These are phyloP conservation scores for Cladosporium sp. DNA, from an alignment of 2,329 filamentous ascomycete genomes.

Conservation along the genomic window DNA sequence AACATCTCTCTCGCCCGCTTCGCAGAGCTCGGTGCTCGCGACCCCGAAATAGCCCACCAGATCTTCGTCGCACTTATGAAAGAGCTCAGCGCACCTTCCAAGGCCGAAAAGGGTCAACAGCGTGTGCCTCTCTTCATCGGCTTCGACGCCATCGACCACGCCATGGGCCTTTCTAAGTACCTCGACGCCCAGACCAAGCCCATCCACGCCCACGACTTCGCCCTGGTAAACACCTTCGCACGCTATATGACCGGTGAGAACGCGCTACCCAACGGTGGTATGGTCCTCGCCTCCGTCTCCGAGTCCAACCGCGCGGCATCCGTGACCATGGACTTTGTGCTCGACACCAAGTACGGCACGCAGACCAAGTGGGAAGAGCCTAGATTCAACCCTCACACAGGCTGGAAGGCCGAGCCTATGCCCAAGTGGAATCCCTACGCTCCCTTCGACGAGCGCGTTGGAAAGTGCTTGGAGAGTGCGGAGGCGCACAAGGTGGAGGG, in stretches of 20 bases:
- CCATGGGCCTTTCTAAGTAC: constrained; percentile 79
- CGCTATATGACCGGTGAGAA: constrained; percentile 65
- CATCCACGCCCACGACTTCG: constrained; percentile 84
- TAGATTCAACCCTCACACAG: constrained; percentile 39
- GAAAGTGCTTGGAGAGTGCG: constrained; percentile 47
- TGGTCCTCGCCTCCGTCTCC: constrained; percentile 72
- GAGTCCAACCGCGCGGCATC: constrained; percentile 67
- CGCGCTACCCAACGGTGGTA: constrained; percentile 69
- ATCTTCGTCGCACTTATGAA: constrained; percentile 79
- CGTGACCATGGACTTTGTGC: constrained; percentile 59
- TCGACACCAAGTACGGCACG: constrained; percentile 54
- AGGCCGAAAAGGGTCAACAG: constrained; percentile 39
- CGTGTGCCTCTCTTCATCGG: constrained; percentile 69
- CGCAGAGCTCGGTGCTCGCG: constrained; percentile 66
- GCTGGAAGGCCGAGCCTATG: constrained; percentile 29
- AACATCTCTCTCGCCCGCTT: constrained; percentile 67
- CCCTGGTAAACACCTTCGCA: constrained; percentile 72
- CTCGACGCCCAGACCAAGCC: constrained; percentile 66
- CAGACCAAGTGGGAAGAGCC: constrained; percentile 45
- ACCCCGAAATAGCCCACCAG: constrained; percentile 75
- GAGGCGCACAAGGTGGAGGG: constrained; percentile 60
- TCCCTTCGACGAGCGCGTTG: constrained; percentile 53
- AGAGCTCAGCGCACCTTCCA: constrained; percentile 63
- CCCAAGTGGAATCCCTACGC: constrained; percentile 55
- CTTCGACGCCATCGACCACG: constrained; percentile 76